Base-by-base conservation (phyloP, 805 yeast genomes). In the Teunomyces stri region DNA sequence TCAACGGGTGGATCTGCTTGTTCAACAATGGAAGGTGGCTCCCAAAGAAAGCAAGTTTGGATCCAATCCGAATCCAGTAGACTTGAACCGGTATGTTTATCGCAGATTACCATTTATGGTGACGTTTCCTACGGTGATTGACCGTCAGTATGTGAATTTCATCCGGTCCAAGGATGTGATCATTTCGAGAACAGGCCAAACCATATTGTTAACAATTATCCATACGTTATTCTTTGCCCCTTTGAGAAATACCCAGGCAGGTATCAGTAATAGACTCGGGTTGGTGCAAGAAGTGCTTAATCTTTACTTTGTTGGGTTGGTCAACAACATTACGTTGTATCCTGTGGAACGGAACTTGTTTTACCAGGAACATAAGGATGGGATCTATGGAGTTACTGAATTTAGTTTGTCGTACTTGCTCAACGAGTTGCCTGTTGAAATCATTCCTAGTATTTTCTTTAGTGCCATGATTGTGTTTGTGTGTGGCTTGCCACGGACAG, bases 321-420 rank as follows among this genome's bases (percentile, higher is more conserved):
- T 89, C 46, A 87, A 85, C 56, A 89, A 88, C 62, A 71, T 89
- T 59, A 79, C 91, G 1, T 74, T 86, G 12, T 89, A 84, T 59
- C 95, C 96, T 2, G 63, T 68, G 11, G 94, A 88, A 56, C 70
- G 91, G 51, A 77, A 84, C 54, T 78, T 84, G 39, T 89, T 89
- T 59, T 88, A 87, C 61, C 86, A 85, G 49, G 96, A 89, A 57
- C 82, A 81, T 54, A 78, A 77, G 50, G 96, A 89, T 59, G 82
- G 81, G 21, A 79, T 86, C 6, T 85, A 87, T 56, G 85, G 86
- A 0, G 74, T 81, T 2, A 58, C 72, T 2, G 82, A 89, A 2
- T 89, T 89, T 58, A 81, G 83, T 53, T 45, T 70, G 12, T 72
- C 81, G 7, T 87, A 87, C 60, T 63, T 84, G 11, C 43, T 80